Evolutionary conservation across 2,329 filamentous ascomycete species (phyloP), one percentile per base, ranked within the genome.

Genomic region (Monilinia aucupariae): DNA sequence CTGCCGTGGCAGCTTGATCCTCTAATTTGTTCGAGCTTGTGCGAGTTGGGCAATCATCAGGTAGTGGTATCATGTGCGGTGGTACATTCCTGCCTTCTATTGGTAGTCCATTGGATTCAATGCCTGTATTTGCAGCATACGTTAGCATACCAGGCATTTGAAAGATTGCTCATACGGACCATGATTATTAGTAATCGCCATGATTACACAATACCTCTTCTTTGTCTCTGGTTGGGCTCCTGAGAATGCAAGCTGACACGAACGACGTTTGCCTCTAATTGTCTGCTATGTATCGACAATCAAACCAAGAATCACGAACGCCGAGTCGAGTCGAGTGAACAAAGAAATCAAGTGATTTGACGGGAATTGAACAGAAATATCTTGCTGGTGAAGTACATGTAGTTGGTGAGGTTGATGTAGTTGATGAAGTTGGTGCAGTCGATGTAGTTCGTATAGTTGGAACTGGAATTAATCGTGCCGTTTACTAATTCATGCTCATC

Each of bases 1-100:
- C 85, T 64, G 85, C 83, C 13, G 80, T 81, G n/a, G 85, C 85
- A 67, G 85, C 85, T 69, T 76, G 75, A 59, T 77, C 75, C 67
- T 77, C 74, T 52, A 77, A 73, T 69, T 74, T 68, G 61, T 59
- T 50, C 22, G 70, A 65, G 17, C 53, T 49, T 22, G 64, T 64
- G 27, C 67, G 68, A 60, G 63, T 64, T 41, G 43, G 17, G 15
- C 39, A 17, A 34, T 51, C 30, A 51, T n/a, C 49, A 22, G 49
- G 30, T 87, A 75, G 7, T 34, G 59, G 48, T 8, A 17, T 47
- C 59, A 76, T 73, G 39, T 39, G 30, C 9, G 20, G 49, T 51
- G 30, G 10, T 34, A 17, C 9, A n/a, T 22, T 22, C n/a, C 10
- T 45, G 27, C 41, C 13, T 32, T 56, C 41, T 22, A 34, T 25